Base-by-base conservation (phyloP, 2,329 filamentous ascomycete species). In the Microdochium trichocladiopsis region DNA sequence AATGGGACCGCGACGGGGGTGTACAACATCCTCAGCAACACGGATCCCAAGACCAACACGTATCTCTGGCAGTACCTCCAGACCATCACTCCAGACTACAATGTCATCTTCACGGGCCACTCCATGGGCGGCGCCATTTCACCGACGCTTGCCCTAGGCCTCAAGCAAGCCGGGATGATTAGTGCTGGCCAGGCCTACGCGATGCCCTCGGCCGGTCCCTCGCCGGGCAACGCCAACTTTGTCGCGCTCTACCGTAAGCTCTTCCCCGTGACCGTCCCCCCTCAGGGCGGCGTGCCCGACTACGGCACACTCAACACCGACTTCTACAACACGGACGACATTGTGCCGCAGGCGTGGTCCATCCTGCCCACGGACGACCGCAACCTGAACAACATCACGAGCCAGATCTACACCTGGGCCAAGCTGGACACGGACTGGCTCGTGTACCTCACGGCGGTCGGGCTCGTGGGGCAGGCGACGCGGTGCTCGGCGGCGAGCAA, bases 291-390 rank as follows among this genome's bases (percentile, higher is more conserved):
- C 18, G 22, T 12, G 2, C 12, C 18, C 2, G 21, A 41, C 11
- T 51, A 51, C 37, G 18, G 8, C 4, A 22, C 25, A 6, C 41
- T 51, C n/a, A 51, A 51, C 36, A 4, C 18, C 4, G 23, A 51
- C n/a, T 18, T 43, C 8, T 51, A 45, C 49, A 51, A 51, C 10
- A 47, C 22, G 2, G 18, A 41, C 36, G 49, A 51, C 49, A 16
- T 51, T 4, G 49, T 51, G 2, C 49, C 49, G 49, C 49, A 51
- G 36, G 49, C 49, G 5, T 51, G 49, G 49, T 43, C 33, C 18
- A 21, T 47, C 57, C 5, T 55, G 53, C 3, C 55, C 50, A 43
- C 65, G n/a, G 14, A 45, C 14, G 41, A 45, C 41, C n/a, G 41
- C n/a, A 45, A 23, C 21, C 18, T 45, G 12, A 21, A 16, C 3